phyloP scores from a whole-genome alignment of 345 rosid species.

The Crucihimalaya himalaica region DNA sequence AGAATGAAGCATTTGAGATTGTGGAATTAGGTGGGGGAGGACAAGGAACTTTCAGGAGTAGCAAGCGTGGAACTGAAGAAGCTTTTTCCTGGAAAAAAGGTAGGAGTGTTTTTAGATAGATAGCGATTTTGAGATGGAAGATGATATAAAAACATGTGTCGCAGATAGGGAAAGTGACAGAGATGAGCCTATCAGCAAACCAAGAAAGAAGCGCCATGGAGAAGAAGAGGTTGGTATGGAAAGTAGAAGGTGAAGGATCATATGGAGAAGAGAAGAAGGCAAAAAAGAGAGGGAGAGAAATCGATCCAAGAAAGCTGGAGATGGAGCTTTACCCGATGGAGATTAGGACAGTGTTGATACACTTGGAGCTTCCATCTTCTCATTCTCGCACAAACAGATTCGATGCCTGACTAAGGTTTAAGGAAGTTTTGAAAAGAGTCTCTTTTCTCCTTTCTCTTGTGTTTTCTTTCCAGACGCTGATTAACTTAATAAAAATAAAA shows the following conservation, averaged over 20 bases:
- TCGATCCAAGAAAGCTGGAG: conserved; percentile 61
- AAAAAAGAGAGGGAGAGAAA: conserved; percentile 60
- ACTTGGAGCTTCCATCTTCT: conserved; percentile 40
- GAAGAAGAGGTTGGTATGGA: conserved; percentile 77
- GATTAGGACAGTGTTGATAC: conserved; percentile 65
- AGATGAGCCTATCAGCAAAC: conserved; percentile 82
- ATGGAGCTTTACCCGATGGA: conserved; percentile 91
- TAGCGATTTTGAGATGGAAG: not conserved
- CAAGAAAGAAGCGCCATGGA: conserved; percentile 84
- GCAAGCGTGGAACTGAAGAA: conserved; percentile 68
- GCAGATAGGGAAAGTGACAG: conserved; percentile 67
- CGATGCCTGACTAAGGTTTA: conserved; percentile 19
- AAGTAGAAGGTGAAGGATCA: conserved; percentile 52
- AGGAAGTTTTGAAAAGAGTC: conserved; percentile 11
- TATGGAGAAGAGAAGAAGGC: conserved; percentile 44
- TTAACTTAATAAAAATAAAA: conserved; percentile 26
- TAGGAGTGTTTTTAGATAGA: conserved; percentile 22
- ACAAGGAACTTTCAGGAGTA: conserved; percentile 67
- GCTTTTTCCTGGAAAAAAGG: conserved; percentile 63
- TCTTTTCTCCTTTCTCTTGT: conserved; percentile 21
- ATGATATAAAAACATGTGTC: not conserved
- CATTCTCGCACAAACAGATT: conserved; percentile 26
- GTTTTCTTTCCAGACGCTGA: conserved; percentile 12
- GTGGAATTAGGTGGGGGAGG: conserved; percentile 64
- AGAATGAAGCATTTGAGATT: conserved; percentile 28